Percentiles rank a stretch among this genome's conserved stretches.
phyloP scores from a whole-genome alignment of 495 filamentous ascomycete species.

The Talaromyces thailandensis region DNA sequence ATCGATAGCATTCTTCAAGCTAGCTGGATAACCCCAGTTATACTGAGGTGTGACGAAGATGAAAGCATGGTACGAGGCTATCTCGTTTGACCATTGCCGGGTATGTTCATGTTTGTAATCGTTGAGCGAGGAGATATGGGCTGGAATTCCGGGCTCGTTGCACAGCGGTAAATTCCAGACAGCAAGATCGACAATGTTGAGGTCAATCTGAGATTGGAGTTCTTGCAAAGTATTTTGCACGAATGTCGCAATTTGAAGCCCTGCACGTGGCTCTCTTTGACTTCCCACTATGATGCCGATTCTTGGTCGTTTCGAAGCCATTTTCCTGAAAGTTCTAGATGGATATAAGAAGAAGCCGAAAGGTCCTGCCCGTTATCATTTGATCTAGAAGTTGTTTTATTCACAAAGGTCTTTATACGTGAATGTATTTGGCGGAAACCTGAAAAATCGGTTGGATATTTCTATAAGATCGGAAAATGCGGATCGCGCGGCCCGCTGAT shows the following conservation, averaged over 20 bases:
- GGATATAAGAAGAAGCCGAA: too few relatives aligned
- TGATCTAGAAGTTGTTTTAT: not conserved
- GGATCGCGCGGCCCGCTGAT: not conserved
- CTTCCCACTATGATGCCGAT: not conserved
- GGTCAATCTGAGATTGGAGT: not conserved
- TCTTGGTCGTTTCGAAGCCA: not conserved
- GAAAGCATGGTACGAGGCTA: constrained; percentile 39
- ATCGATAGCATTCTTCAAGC: constrained; percentile 55
- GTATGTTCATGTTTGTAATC: constrained; percentile 40
- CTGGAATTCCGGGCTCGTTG: constrained; percentile 43
- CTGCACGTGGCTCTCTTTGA: not conserved
- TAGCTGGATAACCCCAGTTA: constrained; percentile 45
- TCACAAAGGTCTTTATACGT: not conserved
- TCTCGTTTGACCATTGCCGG: constrained; percentile 39
- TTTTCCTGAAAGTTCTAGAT: too few relatives aligned
- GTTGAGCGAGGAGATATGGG: constrained; percentile 29
- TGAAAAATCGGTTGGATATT: not conserved
- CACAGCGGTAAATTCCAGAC: constrained; percentile 48
- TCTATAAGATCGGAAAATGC: not conserved
- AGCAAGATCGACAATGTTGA: constrained; percentile 37
- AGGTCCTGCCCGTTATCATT: too few relatives aligned
- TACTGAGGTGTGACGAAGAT: constrained; percentile 51
- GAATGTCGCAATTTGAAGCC: not conserved
- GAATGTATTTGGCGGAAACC: not conserved
- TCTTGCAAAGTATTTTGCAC: not conserved